Conservation (phyloP, 345 rosid species). For the Salix udensis region DNA sequence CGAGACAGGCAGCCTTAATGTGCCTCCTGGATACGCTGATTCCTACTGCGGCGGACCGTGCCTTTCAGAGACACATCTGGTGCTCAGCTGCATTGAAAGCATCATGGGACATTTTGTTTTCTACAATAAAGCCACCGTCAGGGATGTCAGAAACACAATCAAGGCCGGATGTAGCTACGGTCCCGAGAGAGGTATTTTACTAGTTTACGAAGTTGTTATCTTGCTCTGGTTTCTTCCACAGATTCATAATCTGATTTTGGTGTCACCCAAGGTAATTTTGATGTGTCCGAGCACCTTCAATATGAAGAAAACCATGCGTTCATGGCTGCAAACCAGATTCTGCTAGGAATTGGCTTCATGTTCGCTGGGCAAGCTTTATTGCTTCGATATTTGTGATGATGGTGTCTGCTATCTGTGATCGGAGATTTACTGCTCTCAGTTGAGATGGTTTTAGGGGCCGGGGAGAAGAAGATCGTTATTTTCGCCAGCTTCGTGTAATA, state of each 20-base stretch:
- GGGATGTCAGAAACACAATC: conserved; percentile 54
- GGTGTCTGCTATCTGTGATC: not conserved
- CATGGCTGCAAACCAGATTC: conserved; percentile 20
- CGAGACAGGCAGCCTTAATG: conserved; percentile 53
- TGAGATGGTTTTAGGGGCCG: not conserved
- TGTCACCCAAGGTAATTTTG: conserved; percentile 52
- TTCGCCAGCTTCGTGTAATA: not conserved
- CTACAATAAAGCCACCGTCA: conserved; percentile 66
- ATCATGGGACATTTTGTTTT: conserved; percentile 55
- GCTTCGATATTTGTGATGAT: conserved; percentile 15
- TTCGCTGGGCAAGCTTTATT: conserved; percentile 27
- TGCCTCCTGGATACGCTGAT: conserved; percentile 40
- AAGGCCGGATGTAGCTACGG: conserved; percentile 76
- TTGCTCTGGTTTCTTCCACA: conserved; percentile 3
- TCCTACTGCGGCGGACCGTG: conserved; percentile 77
- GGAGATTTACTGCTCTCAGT: not conserved
- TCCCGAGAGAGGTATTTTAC: conserved; percentile 14
- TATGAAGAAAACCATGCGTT: conserved; percentile 36
- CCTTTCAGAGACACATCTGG: conserved; percentile 63
- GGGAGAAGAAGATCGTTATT: not conserved
- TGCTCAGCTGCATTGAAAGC: conserved; percentile 58
- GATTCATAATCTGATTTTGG: not conserved
- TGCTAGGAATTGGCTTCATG: conserved; percentile 36
- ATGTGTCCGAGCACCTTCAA: conserved; percentile 60
- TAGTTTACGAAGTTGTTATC: not conserved